A percentile compares a stretch with the other conserved stretches of the same genome.
phyloP scores from a whole-genome alignment of 495 filamentous ascomycete genomes.

The Neurospora sp. region DNA sequence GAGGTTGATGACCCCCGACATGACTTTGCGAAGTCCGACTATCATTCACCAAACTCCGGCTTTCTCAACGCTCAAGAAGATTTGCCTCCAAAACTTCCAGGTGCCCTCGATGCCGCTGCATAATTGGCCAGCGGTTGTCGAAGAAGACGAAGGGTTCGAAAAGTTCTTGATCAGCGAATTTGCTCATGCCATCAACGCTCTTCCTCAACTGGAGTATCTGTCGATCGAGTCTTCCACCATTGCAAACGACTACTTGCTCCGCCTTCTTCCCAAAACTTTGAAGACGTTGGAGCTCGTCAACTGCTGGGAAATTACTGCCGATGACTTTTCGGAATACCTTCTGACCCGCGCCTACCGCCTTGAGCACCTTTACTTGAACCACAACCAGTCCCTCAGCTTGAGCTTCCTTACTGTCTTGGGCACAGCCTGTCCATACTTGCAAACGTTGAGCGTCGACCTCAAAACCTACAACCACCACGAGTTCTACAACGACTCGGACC shows the following conservation, averaged over 20 bases:
- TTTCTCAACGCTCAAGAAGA: slow-evolving; percentile 49
- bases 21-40: slow-evolving; percentile 32
- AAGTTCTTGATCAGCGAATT: slow-evolving; percentile 33
- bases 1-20: slow-evolving; percentile 44
- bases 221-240: slow-evolving; percentile 58
- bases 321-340: slow-evolving; percentile 51
- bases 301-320: slow-evolving; percentile 56
- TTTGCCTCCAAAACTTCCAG: slow-evolving; percentile 58
- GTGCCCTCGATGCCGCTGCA: slow-evolving; percentile 26
- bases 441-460: slow-evolving; percentile 61
- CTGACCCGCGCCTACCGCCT: slow-evolving; percentile 50
- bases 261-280: slow-evolving; percentile 52
- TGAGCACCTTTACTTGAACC: slow-evolving; percentile 54
- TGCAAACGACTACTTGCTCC: slow-evolving; percentile 49
- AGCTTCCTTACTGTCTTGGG: slow-evolving; percentile 56
- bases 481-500: slow-evolving; percentile 51
- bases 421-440: slow-evolving; percentile 53
- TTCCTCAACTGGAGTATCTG: slow-evolving; percentile 53
- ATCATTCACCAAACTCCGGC: slow-evolving; percentile 48
- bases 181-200: slow-evolving; percentile 43
- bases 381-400: slow-evolving; percentile 68
- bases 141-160: slow-evolving; percentile 8
- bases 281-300: slow-evolving; percentile 60
- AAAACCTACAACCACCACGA: slow-evolving; percentile 50
- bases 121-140: neutral